Conservation (phyloP, 2,329 filamentous ascomycete species). For the Cadophora malorum region DNA sequence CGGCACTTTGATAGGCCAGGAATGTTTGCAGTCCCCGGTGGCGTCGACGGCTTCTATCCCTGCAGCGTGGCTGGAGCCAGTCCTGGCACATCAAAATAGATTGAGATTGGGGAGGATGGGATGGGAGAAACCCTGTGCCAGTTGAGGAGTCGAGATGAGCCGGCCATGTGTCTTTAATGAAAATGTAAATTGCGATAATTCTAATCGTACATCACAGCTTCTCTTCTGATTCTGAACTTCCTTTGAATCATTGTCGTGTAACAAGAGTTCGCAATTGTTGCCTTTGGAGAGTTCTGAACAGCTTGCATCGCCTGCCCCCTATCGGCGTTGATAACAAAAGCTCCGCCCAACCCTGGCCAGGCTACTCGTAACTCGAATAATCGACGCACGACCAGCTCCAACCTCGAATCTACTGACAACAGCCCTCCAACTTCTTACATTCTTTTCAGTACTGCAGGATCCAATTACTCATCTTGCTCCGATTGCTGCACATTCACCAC, state of each 20-base stretch:
- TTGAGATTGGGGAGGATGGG: not conserved
- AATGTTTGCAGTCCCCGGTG: constrained; percentile 4
- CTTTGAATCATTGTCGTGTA: not conserved
- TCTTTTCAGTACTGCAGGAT: not conserved
- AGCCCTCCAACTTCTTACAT: not conserved
- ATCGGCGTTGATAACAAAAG: not conserved
- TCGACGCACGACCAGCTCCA: constrained; percentile 7
- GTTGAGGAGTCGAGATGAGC: constrained; percentile 10
- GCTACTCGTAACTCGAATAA: not conserved
- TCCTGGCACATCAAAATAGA: constrained; percentile 15
- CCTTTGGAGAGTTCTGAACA: constrained; percentile 2
- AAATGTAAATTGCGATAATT: not conserved
- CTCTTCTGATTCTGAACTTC: not conserved
- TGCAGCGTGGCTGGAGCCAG: constrained; percentile 10
- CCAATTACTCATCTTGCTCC: not conserved
- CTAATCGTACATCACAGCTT: not conserved
- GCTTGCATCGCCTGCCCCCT: not conserved
- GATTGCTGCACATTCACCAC: not conserved
- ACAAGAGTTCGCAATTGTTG: not conserved
- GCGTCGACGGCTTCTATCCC: constrained; percentile 7
- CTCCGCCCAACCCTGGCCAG: constrained; percentile 7
- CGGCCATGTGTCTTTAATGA: constrained; percentile 15
- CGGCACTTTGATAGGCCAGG: constrained; percentile 8
- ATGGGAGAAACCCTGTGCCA: constrained; percentile 4
- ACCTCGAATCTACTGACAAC: not conserved